Base-by-base conservation (phyloP, 257 asterid genomes). In the Ballota nigra region DNA sequence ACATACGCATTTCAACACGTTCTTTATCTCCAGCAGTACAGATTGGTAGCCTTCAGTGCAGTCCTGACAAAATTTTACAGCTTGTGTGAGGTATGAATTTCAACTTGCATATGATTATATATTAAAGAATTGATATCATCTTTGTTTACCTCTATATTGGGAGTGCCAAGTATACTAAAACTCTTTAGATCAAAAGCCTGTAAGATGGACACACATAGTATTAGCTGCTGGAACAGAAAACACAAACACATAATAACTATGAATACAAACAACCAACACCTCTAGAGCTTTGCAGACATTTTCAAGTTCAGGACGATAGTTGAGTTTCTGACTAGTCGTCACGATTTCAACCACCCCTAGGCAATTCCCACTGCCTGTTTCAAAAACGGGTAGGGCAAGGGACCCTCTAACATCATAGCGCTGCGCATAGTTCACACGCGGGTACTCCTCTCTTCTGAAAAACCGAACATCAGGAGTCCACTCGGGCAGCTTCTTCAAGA, bases 401-500 rank as follows among this genome's bases (percentile, higher is more conserved):
- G 93, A 87, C 23, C 96, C 93, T 66, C 96, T 66, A 68, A 89
- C 88, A 53, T 85, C 79, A 57, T 49, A 72, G 79, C 49, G 84
- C 69, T 78, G 88, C 0, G 96, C 96, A 62, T 85, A 60, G 13
- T 5, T 79, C 69, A 87, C 76, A 1, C 96, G 86, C 0, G 93
- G 87, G 66, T 89, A 89, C 74, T 89, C 96, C 65, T 89, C 96
- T 4, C 73, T 60, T 65, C 69, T 83, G 81, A 89, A 89, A 53
- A 72, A 87, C 0, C 86, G 96, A 63, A 89, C 96, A 75, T 89
- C 96, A 2, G 96, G 96, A 3, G 96, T 89, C 86, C 93, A 87
- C 68, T 89, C 96, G 0, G 96, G 93, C 71, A 89, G 76, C 81
- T 85, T 89, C 38, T 84, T 89, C 85, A 85, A 76, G 89, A 85